Percentiles rank a stretch among this genome's conserved stretches.
Conservation (phyloP, 768 basidiomycete genomes). For the Hericium rajendrae region DNA sequence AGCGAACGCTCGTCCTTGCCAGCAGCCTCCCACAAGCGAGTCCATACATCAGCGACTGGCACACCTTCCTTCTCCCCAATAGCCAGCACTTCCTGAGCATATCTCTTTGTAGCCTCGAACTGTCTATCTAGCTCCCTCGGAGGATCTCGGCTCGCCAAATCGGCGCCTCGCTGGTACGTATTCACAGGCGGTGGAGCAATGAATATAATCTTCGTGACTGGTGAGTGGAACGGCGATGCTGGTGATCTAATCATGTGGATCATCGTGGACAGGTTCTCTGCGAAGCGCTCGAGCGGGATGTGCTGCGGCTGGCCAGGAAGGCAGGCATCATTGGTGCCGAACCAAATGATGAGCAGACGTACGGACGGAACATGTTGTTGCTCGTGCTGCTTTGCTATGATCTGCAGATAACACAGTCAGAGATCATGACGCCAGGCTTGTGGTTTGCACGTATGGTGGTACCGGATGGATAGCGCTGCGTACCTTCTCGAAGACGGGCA, state of each 20-base stretch:
- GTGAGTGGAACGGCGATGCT: constrained; percentile 55
- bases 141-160: constrained; percentile 40
- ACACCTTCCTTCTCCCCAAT: constrained; percentile 48
- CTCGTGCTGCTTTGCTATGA: constrained; percentile 44
- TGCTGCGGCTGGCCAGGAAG: constrained; percentile 59
- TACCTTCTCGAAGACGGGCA: constrained; percentile 73
- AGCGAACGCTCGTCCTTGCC: constrained; percentile 48
- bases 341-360: constrained; percentile 78
- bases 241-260: constrained; percentile 54
- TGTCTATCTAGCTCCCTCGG: constrained; percentile 46
- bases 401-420: constrained; percentile 27
- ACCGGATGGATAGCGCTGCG: constrained; percentile 6
- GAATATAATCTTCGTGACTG: constrained; percentile 65
- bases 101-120: constrained; percentile 52
- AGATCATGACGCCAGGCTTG: not conserved
- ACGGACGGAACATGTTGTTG: constrained; percentile 45
- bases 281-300: constrained; percentile 61
- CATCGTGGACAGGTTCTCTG: constrained; percentile 52
- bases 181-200: constrained; percentile 83
- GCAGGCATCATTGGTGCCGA: constrained; percentile 83
- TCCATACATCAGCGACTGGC: constrained; percentile 69
- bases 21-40: constrained; percentile 61
- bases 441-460: not conserved
- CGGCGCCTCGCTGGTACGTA: constrained; percentile 43
- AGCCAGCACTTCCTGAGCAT: constrained; percentile 61